phyloP scores from a whole-genome alignment of 2,329 filamentous ascomycete species.

The Dendryphion nanum region DNA sequence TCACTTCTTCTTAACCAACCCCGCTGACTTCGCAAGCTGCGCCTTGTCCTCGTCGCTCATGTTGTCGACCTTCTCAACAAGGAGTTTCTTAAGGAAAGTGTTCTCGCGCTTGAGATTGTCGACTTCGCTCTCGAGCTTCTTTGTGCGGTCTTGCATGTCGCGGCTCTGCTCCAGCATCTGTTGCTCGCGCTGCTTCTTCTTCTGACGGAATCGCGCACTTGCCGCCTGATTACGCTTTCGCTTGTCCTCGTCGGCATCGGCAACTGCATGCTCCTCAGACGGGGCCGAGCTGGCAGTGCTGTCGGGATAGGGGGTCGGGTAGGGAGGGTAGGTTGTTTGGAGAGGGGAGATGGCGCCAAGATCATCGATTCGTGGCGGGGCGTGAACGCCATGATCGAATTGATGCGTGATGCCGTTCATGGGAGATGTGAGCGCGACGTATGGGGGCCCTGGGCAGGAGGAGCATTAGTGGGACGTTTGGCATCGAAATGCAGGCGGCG shows the following conservation, averaged over 20 bases:
- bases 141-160: constrained; percentile 79
- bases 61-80: constrained; percentile 39
- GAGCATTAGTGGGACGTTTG: constrained; percentile 24
- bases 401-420: constrained; percentile 26
- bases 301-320: constrained; percentile 32
- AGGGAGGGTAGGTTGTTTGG: constrained; percentile 26
- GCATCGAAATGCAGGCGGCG: constrained; percentile 5
- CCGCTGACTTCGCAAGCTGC: constrained; percentile 25
- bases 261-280: constrained; percentile 22
- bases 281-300: constrained; percentile 30
- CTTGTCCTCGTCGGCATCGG: constrained; percentile 79
- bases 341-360: constrained; percentile 27
- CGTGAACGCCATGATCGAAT: constrained; percentile 19
- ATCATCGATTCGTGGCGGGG: constrained; percentile 25
- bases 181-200: constrained; percentile 95
- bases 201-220: constrained; percentile 83
- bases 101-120: constrained; percentile 43
- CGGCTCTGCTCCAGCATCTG: constrained; percentile 57
- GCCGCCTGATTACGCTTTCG: constrained; percentile 85
- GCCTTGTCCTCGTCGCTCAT: constrained; percentile 37
- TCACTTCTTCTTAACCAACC: constrained; percentile 9
- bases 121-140: constrained; percentile 60
- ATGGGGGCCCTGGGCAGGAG: constrained; percentile 23
- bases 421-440: constrained; percentile 19
- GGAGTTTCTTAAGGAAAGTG: constrained; percentile 35